Evolutionary conservation across 441 rosid species (phyloP).

Genomic region (Biscutella laevigata): DNA sequence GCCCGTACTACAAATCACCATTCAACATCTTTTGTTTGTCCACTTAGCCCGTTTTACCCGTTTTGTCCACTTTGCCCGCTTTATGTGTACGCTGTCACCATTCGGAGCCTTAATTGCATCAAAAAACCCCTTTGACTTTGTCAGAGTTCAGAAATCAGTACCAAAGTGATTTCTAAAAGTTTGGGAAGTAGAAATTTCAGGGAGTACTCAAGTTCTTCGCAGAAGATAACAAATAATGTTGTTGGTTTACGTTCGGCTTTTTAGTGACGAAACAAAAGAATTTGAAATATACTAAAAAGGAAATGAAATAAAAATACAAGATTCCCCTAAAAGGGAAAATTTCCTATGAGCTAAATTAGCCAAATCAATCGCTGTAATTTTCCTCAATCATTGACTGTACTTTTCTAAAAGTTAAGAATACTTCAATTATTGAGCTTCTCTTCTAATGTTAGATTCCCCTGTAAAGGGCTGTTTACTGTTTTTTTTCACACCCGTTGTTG

Average conservation of each 20-base stretch:
- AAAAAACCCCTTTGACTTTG: too few relatives aligned
- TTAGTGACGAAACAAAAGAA: conserved; percentile 37
- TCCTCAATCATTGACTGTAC: conserved; percentile 17
- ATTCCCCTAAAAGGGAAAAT: conserved; percentile 23
- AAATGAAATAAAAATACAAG: conserved; percentile 15
- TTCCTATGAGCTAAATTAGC: conserved; percentile 19
- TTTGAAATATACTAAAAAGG: conserved; percentile 37
- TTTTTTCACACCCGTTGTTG: conserved; percentile 26
- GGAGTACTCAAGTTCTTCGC: not conserved
- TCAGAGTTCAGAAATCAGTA: too few relatives aligned
- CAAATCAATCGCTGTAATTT: conserved; percentile 36
- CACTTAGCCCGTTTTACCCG: too few relatives aligned
- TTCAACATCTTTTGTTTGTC: too few relatives aligned
- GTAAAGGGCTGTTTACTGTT: conserved; percentile 21
- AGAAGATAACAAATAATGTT: conserved; percentile 20
- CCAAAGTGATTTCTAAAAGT: too few relatives aligned
- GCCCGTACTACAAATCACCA: too few relatives aligned
- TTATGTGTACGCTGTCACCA: too few relatives aligned
- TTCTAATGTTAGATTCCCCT: conserved; percentile 23
- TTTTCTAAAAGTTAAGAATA: conserved; percentile 16
- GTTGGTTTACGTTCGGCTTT: not conserved
- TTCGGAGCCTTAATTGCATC: too few relatives aligned
- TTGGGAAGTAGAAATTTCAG: too few relatives aligned
- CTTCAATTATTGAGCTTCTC: conserved; percentile 12
- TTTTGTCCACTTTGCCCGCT: too few relatives aligned